A percentile compares a stretch with the other conserved stretches of the same genome.
phyloP scores from a whole-genome alignment of 768 basidiomycete genomes.

The Trametopsis cervina region DNA sequence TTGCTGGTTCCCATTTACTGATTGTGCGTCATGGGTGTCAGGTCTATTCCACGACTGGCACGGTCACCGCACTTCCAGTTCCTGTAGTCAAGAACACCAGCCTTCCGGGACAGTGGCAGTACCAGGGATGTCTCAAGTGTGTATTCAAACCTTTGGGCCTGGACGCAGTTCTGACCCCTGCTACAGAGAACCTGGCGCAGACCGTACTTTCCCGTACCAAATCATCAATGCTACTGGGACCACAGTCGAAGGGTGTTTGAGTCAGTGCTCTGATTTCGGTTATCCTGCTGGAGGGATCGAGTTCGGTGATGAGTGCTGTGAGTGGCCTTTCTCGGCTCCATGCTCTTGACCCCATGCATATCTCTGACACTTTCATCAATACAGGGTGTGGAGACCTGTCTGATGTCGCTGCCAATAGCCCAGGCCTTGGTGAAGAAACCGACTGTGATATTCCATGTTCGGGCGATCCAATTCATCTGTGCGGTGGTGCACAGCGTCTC shows the following conservation, averaged over 20 bases:
- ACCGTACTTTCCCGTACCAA: slow-evolving; percentile 53
- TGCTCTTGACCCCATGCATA: background rate
- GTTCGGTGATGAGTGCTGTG: slow-evolving; percentile 70
- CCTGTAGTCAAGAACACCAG: slow-evolving; percentile 47
- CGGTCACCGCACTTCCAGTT: slow-evolving; percentile 49
- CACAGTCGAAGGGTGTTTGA: slow-evolving; percentile 56
- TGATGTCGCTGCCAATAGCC: slow-evolving; percentile 38
- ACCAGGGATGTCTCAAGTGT: slow-evolving; percentile 62
- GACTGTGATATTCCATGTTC: slow-evolving; percentile 50
- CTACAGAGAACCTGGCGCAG: slow-evolving; percentile 39
- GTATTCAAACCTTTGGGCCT: background rate
- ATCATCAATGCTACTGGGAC: slow-evolving; percentile 55
- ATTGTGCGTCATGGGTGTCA: slow-evolving; percentile 30
- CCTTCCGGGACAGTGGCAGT: slow-evolving; percentile 59
- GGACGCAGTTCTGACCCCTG: too few species aligned
- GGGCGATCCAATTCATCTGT: slow-evolving; percentile 63
- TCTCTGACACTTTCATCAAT: background rate
- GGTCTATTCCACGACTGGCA: slow-evolving; percentile 48
- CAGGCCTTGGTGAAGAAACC: slow-evolving; percentile 25
- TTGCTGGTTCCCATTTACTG: slow-evolving; percentile 52
- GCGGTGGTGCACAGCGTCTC: slow-evolving; percentile 52
- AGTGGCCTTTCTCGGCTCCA: slow-evolving; percentile 23
- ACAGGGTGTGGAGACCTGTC: slow-evolving; percentile 65
- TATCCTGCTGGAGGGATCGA: slow-evolving; percentile 67
- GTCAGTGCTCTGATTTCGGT: slow-evolving; percentile 63